Evolutionary conservation across 345 rosid species (phyloP).

Genomic region (Aurinia saxatilis): DNA sequence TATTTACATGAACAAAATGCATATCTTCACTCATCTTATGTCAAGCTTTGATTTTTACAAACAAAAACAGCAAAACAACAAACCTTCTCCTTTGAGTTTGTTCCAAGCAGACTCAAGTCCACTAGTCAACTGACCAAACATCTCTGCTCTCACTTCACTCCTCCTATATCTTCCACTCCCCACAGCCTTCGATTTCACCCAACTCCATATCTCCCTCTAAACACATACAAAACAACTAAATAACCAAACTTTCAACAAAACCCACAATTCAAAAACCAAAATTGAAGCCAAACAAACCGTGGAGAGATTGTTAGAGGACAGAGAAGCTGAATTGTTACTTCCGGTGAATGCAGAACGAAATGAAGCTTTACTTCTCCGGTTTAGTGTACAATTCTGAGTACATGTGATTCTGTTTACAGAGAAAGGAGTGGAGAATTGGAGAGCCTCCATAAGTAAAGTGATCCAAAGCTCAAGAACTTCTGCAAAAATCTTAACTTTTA

Average conservation of each 20-base stretch:
- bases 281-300: constrained; percentile 31
- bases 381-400: not conserved
- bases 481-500: not conserved
- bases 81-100: constrained; percentile 97
- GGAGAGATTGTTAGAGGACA: constrained; percentile 47
- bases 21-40: not conserved
- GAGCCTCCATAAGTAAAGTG: constrained; percentile 21
- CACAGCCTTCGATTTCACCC: constrained; percentile 47
- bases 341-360: constrained; percentile 41
- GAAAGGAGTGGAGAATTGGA: constrained; percentile 13
- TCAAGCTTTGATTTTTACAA: not conserved
- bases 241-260: not conserved
- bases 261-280: not conserved
- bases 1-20: not conserved
- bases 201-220: constrained; percentile 62
- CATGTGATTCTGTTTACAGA: constrained; percentile 6
- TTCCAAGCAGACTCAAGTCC: constrained; percentile 99
- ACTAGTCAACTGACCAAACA: constrained; percentile 87
- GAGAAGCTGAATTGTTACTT: constrained; percentile 33
- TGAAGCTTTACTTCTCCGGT: constrained; percentile 12
- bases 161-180: constrained; percentile 35
- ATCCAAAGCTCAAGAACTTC: constrained; percentile 18
- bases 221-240: constrained; percentile 4
- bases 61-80: not conserved
- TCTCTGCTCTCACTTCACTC: constrained; percentile 67